Evolutionary conservation across 352 stramenopile species (phyloP).

Genomic region (Phytophthora ramorum): DNA sequence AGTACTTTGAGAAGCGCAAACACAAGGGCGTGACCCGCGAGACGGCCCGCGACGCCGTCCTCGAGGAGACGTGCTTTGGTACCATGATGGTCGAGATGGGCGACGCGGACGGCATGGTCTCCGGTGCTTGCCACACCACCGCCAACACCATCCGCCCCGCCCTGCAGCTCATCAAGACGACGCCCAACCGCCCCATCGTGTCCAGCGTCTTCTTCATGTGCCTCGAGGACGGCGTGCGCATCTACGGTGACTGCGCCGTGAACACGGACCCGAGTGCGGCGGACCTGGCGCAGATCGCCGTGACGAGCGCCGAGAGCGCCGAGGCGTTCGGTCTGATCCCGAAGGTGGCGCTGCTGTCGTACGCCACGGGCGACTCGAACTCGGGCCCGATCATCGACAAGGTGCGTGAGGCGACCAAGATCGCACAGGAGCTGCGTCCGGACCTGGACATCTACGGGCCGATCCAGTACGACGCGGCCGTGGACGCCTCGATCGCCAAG

Average conservation of each 20-base stretch:
- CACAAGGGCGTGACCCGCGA: slow-evolving; percentile 82
- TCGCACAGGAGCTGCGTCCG: slow-evolving; percentile 70
- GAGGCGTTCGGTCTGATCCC: slow-evolving; percentile 83
- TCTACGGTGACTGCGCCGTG: slow-evolving; percentile 89
- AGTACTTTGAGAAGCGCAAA: slow-evolving; percentile 82
- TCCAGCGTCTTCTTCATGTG: slow-evolving; percentile 92
- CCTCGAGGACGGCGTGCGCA: slow-evolving; percentile 76
- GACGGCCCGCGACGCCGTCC: slow-evolving; percentile 56
- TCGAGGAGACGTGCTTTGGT: slow-evolving; percentile 85
- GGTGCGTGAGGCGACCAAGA: slow-evolving; percentile 77
- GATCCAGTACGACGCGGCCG: slow-evolving; percentile 89
- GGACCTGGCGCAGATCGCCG: slow-evolving; percentile 83
- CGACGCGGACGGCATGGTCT: slow-evolving; percentile 88
- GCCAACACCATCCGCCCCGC: slow-evolving; percentile 90
- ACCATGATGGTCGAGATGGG: slow-evolving; percentile 89
- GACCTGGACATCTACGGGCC: slow-evolving; percentile 87
- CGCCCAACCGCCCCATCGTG: slow-evolving; percentile 66
- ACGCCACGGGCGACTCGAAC: slow-evolving; percentile 85
- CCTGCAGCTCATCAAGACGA: slow-evolving; percentile 90
- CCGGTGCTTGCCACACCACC: slow-evolving; percentile 83
- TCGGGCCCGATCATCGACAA: slow-evolving; percentile 87
- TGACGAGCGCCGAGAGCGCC: slow-evolving; percentile 79
- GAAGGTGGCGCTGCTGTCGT: slow-evolving; percentile 85
- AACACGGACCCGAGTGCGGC: slow-evolving; percentile 81
- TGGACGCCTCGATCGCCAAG: slow-evolving; percentile 80